These are phyloP conservation scores for Caulochytrium protostelioides DNA, from an alignment of 371 early-diverging fungal genomes.

Conservation along the genomic window DNA sequence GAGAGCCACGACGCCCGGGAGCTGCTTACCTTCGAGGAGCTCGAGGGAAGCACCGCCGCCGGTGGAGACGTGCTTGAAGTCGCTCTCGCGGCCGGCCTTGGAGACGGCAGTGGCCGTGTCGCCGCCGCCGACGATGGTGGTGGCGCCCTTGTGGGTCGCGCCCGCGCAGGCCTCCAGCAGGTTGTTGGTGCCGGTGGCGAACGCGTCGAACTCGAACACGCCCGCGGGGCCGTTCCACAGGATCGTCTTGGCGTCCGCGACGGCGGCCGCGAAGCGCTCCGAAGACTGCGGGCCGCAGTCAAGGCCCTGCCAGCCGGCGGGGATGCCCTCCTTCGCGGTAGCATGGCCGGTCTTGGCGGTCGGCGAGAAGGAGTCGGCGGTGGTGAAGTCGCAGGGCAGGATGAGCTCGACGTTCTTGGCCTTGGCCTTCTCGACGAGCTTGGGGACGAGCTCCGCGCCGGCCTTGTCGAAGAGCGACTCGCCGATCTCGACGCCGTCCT, in stretches of 20 bases:
- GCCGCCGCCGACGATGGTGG: conserved; percentile 69
- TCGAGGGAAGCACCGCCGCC: conserved; percentile 96
- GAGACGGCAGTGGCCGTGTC: conserved; percentile 95
- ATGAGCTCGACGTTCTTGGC: conserved; percentile 64
- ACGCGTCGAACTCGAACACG: conserved; percentile 91
- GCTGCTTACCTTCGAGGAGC: conserved; percentile 68
- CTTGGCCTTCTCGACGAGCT: conserved; percentile 64
- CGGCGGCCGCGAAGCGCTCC: conserved; percentile 44
- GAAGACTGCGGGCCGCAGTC: conserved; percentile 80
- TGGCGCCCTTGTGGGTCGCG: conserved; percentile 47
- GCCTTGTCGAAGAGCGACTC: conserved; percentile 74
- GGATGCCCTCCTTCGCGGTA: conserved; percentile 71
- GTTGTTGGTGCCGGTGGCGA: conserved; percentile 68
- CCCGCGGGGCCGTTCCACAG: conserved; percentile 98
- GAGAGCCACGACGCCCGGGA: conserved; percentile 13
- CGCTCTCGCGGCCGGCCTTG: conserved; percentile 57
- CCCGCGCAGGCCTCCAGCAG: conserved; percentile 64
- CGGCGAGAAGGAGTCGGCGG: conserved; percentile 31
- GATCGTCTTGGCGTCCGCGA: conserved; percentile 65
- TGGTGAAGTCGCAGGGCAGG: conserved; percentile 77
- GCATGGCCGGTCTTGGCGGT: conserved; percentile 41
- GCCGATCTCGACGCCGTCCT: conserved; percentile 73
- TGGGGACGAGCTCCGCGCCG: conserved; percentile 64
- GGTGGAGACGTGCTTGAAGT: conserved; percentile 88
- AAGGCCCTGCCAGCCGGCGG: conserved; percentile 77